Percentiles rank a stretch among this genome's conserved stretches.
phyloP scores from a whole-genome alignment of 2,329 filamentous ascomycete species.

The Epichloe baconii region DNA sequence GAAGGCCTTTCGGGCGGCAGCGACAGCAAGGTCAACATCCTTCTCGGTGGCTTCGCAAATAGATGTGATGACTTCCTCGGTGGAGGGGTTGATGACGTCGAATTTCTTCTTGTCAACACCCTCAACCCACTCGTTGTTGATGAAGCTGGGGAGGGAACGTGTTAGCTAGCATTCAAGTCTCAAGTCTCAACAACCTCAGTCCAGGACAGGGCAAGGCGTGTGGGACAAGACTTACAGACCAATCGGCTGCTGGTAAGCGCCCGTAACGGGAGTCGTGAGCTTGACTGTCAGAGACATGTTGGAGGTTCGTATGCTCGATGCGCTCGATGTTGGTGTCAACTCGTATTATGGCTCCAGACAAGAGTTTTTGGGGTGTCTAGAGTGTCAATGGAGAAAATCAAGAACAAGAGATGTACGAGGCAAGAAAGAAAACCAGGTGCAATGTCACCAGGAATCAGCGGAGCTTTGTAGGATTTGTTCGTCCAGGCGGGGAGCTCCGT shows the following conservation, averaged over 20 bases:
- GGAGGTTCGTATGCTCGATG: constrained; percentile 3
- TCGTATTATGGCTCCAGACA: neutral
- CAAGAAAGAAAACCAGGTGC: neutral
- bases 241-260: constrained; percentile 44
- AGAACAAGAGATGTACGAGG: neutral
- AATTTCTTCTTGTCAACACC: constrained; percentile 79
- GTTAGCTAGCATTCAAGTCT: neutral
- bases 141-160: constrained; percentile 44
- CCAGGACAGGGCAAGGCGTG: neutral
- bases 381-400: neutral
- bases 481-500: neutral
- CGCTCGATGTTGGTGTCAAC: neutral
- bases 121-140: constrained; percentile 80
- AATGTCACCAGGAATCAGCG: neutral
- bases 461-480: neutral
- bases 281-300: constrained; percentile 40
- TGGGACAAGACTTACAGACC: constrained; percentile 40
- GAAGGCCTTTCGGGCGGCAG: constrained; percentile 76
- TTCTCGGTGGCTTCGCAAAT: constrained; percentile 81
- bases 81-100: constrained; percentile 80
- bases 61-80: constrained; percentile 71
- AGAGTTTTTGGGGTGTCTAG: neutral
- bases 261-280: constrained; percentile 56
- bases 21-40: constrained; percentile 69
- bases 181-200: neutral